These are phyloP conservation scores for Acacia acuminata DNA, from an alignment of 306 rosid species.

Conservation along the genomic window DNA sequence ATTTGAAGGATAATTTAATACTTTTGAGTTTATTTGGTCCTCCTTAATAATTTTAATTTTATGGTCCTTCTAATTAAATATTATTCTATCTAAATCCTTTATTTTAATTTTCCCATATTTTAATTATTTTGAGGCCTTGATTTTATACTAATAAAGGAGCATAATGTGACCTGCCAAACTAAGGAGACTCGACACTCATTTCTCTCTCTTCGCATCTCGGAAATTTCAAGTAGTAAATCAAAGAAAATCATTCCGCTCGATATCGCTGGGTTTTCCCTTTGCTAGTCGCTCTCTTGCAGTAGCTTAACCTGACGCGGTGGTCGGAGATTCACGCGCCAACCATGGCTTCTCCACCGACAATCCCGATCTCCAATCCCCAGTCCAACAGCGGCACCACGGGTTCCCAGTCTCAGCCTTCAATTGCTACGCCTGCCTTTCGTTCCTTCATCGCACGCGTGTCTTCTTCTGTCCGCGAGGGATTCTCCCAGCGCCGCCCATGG, in stretches of 20 bases:
- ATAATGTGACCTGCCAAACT: neutral
- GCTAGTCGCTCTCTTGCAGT: neutral
- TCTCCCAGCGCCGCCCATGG: slow-evolving; percentile 95
- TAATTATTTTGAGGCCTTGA: neutral
- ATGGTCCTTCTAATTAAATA: too few species aligned
- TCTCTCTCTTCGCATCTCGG: neutral
- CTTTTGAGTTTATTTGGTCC: too few species aligned
- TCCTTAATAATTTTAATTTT: too few species aligned
- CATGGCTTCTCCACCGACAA: slow-evolving; percentile 81
- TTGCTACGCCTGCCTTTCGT: slow-evolving; percentile 88
- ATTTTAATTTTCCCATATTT: too few species aligned
- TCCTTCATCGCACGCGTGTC: slow-evolving; percentile 72
- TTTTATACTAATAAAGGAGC: neutral
- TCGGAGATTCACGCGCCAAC: slow-evolving; percentile 50
- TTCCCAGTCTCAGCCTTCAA: slow-evolving; percentile 60
- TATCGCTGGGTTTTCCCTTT: slow-evolving; percentile 6
- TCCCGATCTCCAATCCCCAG: slow-evolving; percentile 69
- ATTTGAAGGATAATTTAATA: too few species aligned
- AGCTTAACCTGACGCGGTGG: slow-evolving; percentile 32
- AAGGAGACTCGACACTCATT: neutral
- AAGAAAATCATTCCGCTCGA: neutral
- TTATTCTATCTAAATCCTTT: too few species aligned
- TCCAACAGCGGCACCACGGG: slow-evolving; percentile 17
- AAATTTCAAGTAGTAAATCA: neutral
- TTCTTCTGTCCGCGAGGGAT: slow-evolving; percentile 64